Conservation (phyloP, 2,329 filamentous ascomycete species). For the Penicillium sp. region DNA sequence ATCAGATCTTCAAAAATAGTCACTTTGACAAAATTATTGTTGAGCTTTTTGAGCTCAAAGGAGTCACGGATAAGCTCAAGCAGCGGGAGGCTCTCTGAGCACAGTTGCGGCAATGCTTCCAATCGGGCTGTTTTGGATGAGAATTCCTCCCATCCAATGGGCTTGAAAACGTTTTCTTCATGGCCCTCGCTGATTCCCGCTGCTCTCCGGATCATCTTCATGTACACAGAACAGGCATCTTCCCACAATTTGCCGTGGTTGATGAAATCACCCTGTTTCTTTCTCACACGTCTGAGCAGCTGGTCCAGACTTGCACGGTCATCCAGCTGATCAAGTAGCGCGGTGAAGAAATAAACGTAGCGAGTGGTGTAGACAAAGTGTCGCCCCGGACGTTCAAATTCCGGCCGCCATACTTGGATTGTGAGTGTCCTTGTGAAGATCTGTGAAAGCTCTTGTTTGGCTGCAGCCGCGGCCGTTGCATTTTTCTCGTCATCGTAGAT, state of each 20-base stretch:
- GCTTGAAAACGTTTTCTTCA: constrained; percentile 60
- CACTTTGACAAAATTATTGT: constrained; percentile 80
- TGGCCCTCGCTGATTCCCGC: constrained; percentile 55
- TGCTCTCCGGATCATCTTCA: constrained; percentile 52
- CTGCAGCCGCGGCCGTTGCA: constrained; percentile 50
- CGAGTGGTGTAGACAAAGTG: constrained; percentile 89
- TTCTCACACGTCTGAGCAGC: constrained; percentile 70
- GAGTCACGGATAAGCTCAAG: constrained; percentile 61
- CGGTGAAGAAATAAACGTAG: constrained; percentile 77
- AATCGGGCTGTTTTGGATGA: constrained; percentile 53
- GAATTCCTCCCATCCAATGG: constrained; percentile 61
- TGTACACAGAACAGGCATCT: constrained; percentile 53
- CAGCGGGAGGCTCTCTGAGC: constrained; percentile 41
- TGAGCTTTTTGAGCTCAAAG: constrained; percentile 69
- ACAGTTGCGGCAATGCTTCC: constrained; percentile 52
- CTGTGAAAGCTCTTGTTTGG: constrained; percentile 74
- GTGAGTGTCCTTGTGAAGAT: constrained; percentile 94
- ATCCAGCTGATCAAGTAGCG: constrained; percentile 65
- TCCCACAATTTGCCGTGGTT: constrained; percentile 60
- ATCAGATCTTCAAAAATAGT: constrained; percentile 87
- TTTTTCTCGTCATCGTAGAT: constrained; percentile 53
- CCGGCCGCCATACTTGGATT: constrained; percentile 91
- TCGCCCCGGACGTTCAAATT: constrained; percentile 73
- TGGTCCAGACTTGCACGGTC: constrained; percentile 73
- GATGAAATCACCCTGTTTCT: constrained; percentile 70